phyloP scores from a whole-genome alignment of 2,329 filamentous ascomycete genomes.

The Clonostachys solani region DNA sequence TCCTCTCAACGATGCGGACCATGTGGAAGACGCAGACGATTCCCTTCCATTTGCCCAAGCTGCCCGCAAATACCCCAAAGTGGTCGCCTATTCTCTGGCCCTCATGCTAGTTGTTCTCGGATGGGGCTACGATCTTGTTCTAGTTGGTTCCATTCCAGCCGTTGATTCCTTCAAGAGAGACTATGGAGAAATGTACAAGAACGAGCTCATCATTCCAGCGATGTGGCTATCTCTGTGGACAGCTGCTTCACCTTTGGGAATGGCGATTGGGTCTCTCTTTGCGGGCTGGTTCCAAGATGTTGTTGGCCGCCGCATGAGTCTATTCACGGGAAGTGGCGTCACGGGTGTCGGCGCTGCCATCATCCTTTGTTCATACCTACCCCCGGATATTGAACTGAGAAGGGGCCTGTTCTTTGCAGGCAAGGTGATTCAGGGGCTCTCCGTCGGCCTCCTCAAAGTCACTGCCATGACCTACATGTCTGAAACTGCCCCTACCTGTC shows the following conservation, averaged over 20 bases:
- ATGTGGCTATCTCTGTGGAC: conserved; percentile 20
- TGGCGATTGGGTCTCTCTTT: conserved; percentile 13
- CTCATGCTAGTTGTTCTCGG: conserved; percentile 18
- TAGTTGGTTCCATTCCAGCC: conserved; percentile 17
- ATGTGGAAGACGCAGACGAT: background rate
- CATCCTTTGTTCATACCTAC: conserved; percentile 18
- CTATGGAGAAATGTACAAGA: conserved; percentile 16
- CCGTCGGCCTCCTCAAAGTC: conserved; percentile 33
- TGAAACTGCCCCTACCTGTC: conserved; percentile 38
- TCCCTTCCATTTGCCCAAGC: conserved; percentile 15
- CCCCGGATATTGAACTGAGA: conserved; percentile 4
- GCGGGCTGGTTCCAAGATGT: conserved; percentile 19
- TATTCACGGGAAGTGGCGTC: conserved; percentile 14
- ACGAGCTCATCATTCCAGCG: conserved; percentile 13
- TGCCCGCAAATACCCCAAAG: conserved; percentile 15
- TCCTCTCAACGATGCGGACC: no score
- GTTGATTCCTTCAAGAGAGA: conserved; percentile 19
- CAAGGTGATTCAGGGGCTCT: conserved; percentile 15
- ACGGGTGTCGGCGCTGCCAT: conserved; percentile 12
- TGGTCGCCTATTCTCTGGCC: conserved; percentile 15
- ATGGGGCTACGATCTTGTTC: conserved; percentile 19
- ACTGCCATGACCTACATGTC: conserved; percentile 42
- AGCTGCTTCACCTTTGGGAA: conserved; percentile 12
- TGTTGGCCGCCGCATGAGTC: conserved; percentile 14
- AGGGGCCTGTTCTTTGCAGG: conserved; percentile 16